phyloP scores from a whole-genome alignment of 345 rosid species.

The Euphorbia lathyris region DNA sequence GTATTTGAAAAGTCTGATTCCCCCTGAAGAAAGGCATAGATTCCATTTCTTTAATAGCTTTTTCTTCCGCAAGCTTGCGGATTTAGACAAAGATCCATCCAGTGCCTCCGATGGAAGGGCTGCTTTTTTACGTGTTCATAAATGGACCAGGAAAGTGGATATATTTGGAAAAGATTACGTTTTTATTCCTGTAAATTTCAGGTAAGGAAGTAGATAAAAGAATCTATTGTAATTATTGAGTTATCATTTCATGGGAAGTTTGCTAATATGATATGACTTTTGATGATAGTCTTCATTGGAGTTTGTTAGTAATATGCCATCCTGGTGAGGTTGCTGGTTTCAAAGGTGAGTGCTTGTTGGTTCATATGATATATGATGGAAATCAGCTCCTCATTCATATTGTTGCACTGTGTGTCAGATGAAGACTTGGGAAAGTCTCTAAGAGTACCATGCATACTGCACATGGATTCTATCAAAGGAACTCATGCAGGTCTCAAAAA shows the following conservation, averaged over 20 bases:
- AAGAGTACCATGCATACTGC: slow-evolving; percentile 84
- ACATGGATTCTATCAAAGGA: slow-evolving; percentile 98
- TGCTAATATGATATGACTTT: slow-evolving; percentile 23
- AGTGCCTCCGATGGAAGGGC: slow-evolving; percentile 95
- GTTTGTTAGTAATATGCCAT: slow-evolving; percentile 91
- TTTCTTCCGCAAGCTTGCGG: slow-evolving; percentile 99
- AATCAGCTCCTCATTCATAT: slow-evolving; percentile 10
- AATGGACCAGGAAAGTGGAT: slow-evolving; percentile 97
- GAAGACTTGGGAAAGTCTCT: slow-evolving; percentile 42
- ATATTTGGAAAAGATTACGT: slow-evolving; percentile 87
- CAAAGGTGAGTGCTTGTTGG: slow-evolving; percentile 46
- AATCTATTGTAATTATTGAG: slow-evolving; percentile 2
- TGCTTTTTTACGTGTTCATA: slow-evolving; percentile 89
- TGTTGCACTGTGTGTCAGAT: slow-evolving; percentile 43
- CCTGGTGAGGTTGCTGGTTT: slow-evolving; percentile 72
- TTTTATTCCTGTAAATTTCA: slow-evolving; percentile 92
- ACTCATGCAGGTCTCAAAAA: slow-evolving; percentile 91
- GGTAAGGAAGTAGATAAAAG: slow-evolving; percentile 42
- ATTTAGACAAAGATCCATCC: slow-evolving; percentile 94
- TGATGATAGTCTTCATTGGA: slow-evolving; percentile 91
- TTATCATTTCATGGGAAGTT: slow-evolving; percentile 1
- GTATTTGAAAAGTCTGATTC: slow-evolving; percentile 79
- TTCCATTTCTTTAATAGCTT: slow-evolving; percentile 95
- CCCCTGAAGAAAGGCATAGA: slow-evolving; percentile 54
- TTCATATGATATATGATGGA: slow-evolving; percentile 7